phyloP scores from a whole-genome alignment of 306 rosid species.

The Glycine soja region DNA sequence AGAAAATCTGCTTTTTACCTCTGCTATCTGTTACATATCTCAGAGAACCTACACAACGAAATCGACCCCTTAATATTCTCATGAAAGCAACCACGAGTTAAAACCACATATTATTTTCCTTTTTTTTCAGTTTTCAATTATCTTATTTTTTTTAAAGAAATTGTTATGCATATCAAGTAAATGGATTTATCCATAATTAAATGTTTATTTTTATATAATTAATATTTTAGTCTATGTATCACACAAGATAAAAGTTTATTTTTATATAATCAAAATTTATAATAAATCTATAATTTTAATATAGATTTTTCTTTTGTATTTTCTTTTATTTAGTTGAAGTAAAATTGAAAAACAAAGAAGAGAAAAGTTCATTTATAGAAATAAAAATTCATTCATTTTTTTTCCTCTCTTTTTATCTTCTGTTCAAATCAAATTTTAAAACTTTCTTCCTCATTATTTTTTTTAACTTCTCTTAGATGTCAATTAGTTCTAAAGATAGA shows the following conservation, averaged over 20 bases:
- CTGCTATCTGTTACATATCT: conserved; percentile 30
- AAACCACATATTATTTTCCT: not conserved
- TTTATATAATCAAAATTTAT: too few species aligned
- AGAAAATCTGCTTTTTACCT: conserved; percentile 21
- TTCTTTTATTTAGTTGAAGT: not conserved
- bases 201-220: not conserved
- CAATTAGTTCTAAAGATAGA: too few species aligned
- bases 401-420: too few species aligned
- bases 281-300: not conserved
- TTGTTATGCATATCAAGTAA: not conserved
- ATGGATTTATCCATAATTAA: not conserved
- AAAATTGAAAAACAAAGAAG: not conserved
- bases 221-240: not conserved
- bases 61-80: conserved; percentile 32
- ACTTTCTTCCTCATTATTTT: too few species aligned
- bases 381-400: not conserved
- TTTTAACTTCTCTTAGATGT: too few species aligned
- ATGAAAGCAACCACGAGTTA: conserved; percentile 22
- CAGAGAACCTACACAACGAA: not conserved
- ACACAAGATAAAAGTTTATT: not conserved
- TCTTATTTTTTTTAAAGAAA: not conserved
- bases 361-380: not conserved
- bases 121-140: not conserved
- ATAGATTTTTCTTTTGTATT: not conserved
- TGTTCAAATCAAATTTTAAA: too few species aligned